Evolutionary conservation across 176 grass and related monocot genomes (phyloP).

Genomic region (Rhynchospora tenuis): DNA sequence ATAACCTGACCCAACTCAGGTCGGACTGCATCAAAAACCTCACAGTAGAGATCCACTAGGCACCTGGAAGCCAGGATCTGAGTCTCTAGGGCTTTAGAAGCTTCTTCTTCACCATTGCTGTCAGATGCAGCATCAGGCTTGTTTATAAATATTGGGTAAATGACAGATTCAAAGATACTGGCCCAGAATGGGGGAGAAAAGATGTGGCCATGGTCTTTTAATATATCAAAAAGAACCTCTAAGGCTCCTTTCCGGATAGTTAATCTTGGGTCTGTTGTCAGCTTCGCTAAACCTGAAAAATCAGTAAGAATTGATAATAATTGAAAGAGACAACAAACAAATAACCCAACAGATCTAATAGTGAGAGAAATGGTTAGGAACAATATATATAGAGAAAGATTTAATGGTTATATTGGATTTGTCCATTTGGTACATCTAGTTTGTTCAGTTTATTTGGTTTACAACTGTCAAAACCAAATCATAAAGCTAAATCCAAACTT

Average conservation of each 20-base stretch:
- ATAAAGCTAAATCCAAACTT: too few species aligned
- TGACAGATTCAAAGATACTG: conserved; percentile 71
- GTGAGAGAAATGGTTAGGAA: not conserved
- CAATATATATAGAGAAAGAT: not conserved
- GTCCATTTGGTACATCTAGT: too few species aligned
- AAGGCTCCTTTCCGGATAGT: conserved; percentile 93
- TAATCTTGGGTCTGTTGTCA: conserved; percentile 79
- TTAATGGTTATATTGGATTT: too few species aligned
- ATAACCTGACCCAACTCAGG: conserved; percentile 62
- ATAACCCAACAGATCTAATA: not conserved
- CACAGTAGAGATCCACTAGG: conserved; percentile 66
- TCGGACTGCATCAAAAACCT: conserved; percentile 69
- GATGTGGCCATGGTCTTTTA: conserved; percentile 86
- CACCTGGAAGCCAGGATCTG: conserved; percentile 62
- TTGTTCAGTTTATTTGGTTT: too few species aligned
- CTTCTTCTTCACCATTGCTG: conserved; percentile 46
- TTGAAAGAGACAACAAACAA: conserved; percentile 6
- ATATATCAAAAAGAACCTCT: conserved; percentile 96
- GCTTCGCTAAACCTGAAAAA: conserved; percentile 76
- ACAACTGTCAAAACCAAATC: too few species aligned
- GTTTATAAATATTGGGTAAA: conserved; percentile 76
- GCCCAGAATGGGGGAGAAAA: conserved; percentile 77
- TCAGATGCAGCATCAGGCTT: conserved; percentile 32
- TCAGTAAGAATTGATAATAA: not conserved
- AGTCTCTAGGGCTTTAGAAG: conserved; percentile 59